Evolutionary conservation across 352 stramenopile genomes (phyloP).

Genomic region (Globisporangium echinulatum): DNA sequence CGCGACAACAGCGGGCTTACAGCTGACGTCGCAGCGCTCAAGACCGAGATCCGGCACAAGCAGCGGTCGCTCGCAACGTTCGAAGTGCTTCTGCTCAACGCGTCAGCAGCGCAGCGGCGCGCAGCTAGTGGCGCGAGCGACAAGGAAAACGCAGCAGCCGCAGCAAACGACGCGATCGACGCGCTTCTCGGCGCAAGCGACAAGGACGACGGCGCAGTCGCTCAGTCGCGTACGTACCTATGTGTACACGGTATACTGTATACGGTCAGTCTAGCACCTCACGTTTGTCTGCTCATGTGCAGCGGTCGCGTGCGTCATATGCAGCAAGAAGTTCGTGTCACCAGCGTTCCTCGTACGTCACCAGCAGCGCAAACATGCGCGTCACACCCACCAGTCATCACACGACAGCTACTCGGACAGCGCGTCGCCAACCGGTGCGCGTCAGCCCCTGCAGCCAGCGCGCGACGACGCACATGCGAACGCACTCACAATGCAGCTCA

Average conservation of each 20-base stretch:
- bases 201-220: conserved; percentile 13
- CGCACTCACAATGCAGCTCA: conserved; percentile 45
- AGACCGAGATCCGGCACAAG: conserved; percentile 75
- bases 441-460: conserved; percentile 3
- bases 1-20: conserved; percentile 55
- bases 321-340: conserved; percentile 71
- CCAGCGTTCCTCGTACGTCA: conserved; percentile 67
- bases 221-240: conserved; percentile 18
- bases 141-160: conserved; percentile 32
- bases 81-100: conserved; percentile 73
- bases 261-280: background rate
- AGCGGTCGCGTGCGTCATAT: conserved; percentile 58
- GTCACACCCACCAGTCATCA: background rate
- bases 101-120: conserved; percentile 24
- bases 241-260: background rate
- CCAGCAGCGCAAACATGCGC: conserved; percentile 51
- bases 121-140: conserved; percentile 7
- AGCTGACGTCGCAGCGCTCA: conserved; percentile 49
- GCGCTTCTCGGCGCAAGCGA: conserved; percentile 16
- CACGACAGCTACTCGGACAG: background rate
- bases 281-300: background rate
- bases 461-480: conserved; percentile 32
- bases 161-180: conserved; percentile 29
- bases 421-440: too few relatives aligned
- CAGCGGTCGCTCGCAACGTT: conserved; percentile 77